These are phyloP conservation scores for Starmerella powellii DNA, from an alignment of 805 yeast species.

Conservation along the genomic window DNA sequence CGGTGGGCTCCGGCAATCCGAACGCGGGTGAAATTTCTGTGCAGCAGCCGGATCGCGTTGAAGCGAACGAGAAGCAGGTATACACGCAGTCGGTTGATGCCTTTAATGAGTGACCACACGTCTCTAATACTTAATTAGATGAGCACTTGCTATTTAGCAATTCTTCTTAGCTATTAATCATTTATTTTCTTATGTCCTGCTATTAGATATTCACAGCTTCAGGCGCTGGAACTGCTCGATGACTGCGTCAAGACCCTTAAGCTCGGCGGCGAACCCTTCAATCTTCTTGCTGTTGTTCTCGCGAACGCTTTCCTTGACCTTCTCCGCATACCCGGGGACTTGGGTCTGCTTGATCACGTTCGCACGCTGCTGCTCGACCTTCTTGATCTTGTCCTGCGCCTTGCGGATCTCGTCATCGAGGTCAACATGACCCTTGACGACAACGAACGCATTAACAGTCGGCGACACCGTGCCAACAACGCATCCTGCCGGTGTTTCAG, in stretches of 20 bases:
- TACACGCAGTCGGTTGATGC: too few relatives aligned
- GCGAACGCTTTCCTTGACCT: slow-evolving; percentile 73
- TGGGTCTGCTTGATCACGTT: slow-evolving; percentile 57
- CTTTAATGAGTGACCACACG: too few relatives aligned
- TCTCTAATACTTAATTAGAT: too few relatives aligned
- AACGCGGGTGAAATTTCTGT: too few relatives aligned
- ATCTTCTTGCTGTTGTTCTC: slow-evolving; percentile 58
- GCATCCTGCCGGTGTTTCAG: slow-evolving; percentile 75
- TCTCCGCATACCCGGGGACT: slow-evolving; percentile 67
- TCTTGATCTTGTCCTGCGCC: slow-evolving; percentile 63
- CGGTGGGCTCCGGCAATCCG: too few relatives aligned
- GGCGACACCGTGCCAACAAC: slow-evolving; percentile 74
- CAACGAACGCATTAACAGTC: slow-evolving; percentile 70
- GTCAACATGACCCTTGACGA: slow-evolving; percentile 91
- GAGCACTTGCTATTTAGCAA: too few relatives aligned
- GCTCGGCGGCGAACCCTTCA: slow-evolving; percentile 69
- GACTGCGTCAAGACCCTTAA: slow-evolving; percentile 78
- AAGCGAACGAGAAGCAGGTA: too few relatives aligned
- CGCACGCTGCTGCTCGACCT: slow-evolving; percentile 46
- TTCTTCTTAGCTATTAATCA: too few relatives aligned
- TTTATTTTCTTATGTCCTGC: not conserved
- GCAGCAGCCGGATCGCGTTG: too few relatives aligned
- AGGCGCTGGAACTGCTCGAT: slow-evolving; percentile 59
- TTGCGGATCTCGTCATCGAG: slow-evolving; percentile 81
- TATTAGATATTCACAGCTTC: slow-evolving; percentile 16